These are phyloP conservation scores for Sporisorium exsertum DNA, from an alignment of 1,284 basidiomycete genomes.

Conservation along the genomic window DNA sequence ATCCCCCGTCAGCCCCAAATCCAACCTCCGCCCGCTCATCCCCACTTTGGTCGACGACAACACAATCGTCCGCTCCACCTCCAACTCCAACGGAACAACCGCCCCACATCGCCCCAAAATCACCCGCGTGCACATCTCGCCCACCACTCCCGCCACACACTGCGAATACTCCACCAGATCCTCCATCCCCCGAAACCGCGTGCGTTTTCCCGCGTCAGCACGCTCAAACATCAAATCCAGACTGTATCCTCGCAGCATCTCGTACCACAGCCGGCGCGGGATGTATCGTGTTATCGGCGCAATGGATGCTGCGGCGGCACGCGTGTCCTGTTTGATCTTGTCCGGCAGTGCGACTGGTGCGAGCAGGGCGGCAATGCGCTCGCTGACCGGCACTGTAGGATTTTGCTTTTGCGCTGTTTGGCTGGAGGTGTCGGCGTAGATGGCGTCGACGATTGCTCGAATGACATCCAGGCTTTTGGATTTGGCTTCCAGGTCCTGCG, in stretches of 20 bases:
- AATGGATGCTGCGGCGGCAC: conserved; percentile 50
- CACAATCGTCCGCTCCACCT: conserved; percentile 35
- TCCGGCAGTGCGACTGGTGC: conserved; percentile 11
- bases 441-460: conserved; percentile 32
- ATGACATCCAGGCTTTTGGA: conserved; percentile 31
- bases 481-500: conserved; percentile 29
- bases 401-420: neutral
- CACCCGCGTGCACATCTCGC: conserved; percentile 62
- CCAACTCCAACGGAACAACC: conserved; percentile 29
- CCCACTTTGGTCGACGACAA: neutral
- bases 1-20: conserved; percentile 11
- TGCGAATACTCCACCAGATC: conserved; percentile 61
- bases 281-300: conserved; percentile 52
- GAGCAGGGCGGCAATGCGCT: conserved; percentile 31
- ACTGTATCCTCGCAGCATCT: conserved; percentile 59
- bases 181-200: conserved; percentile 35
- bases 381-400: conserved; percentile 5
- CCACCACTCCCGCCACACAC: conserved; percentile 60
- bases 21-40: conserved; percentile 1
- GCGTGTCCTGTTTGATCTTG: conserved; percentile 27
- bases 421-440: conserved; percentile 20
- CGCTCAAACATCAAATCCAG: conserved; percentile 51
- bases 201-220: conserved; percentile 7
- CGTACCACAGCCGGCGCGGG: conserved; percentile 54
- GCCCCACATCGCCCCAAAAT: conserved; percentile 52